Evolutionary conservation across 139 green algal genomes (phyloP).

Genomic region (Coccomyxa sp.): DNA sequence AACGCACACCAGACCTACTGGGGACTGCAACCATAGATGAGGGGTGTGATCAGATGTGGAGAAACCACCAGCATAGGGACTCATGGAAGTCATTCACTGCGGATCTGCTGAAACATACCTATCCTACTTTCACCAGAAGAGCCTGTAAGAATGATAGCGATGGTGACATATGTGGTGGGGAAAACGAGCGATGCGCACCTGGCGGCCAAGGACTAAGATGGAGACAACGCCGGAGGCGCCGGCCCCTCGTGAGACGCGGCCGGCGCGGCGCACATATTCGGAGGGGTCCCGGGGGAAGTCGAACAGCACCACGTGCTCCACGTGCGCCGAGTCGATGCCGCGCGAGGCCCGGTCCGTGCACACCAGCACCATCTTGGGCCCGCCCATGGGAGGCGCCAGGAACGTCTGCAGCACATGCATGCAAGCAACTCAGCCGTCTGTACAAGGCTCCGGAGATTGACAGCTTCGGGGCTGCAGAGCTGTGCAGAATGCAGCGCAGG

Average conservation of each 20-base stretch:
- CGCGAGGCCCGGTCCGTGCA: conserved; percentile 72
- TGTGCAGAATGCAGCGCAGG: too few relatives aligned
- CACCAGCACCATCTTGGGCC: conserved; percentile 50
- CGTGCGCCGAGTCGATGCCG: conserved; percentile 10
- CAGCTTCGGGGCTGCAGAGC: too few relatives aligned
- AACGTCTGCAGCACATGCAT: conserved; percentile 34
- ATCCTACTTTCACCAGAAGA: too few relatives aligned
- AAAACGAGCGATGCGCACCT: conserved; percentile 35
- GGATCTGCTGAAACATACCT: background rate
- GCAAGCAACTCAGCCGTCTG: background rate
- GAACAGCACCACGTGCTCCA: conserved; percentile 90
- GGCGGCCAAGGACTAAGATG: conserved; percentile 78
- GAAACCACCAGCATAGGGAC: too few relatives aligned
- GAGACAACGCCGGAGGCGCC: conserved; percentile 69
- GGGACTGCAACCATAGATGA: too few relatives aligned
- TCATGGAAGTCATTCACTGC: too few relatives aligned
- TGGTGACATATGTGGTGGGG: too few relatives aligned
- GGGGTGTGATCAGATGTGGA: too few relatives aligned
- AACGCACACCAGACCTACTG: background rate
- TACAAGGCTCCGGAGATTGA: too few relatives aligned
- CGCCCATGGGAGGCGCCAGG: conserved; percentile 31
- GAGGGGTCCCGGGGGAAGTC: conserved; percentile 93
- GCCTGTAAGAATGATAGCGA: too few relatives aligned
- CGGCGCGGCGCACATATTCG: conserved; percentile 90
- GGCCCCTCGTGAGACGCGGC: conserved; percentile 80